Conservation (phyloP, 768 basidiomycete genomes). For the Mycena albidolilacea region DNA sequence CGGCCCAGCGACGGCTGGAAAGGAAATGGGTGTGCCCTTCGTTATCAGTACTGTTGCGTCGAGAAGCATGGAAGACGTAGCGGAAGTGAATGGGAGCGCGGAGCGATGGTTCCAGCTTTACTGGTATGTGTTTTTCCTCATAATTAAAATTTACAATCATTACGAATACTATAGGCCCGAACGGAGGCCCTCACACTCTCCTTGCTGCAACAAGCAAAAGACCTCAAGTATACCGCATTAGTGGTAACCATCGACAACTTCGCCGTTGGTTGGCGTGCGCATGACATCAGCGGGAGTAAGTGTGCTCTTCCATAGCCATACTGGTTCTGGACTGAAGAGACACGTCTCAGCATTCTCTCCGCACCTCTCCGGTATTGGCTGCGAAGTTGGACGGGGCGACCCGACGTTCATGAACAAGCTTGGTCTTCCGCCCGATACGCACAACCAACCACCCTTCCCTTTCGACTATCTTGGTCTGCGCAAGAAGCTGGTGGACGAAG, state of each 20-base stretch:
- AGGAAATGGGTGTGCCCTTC: neutral
- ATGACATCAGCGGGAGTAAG: neutral
- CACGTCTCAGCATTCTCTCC: neutral
- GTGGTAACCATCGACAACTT: neutral
- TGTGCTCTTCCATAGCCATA: neutral
- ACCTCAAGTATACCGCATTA: neutral
- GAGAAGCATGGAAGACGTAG: neutral
- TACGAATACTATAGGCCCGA: neutral
- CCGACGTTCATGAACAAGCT: neutral
- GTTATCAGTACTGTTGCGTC: neutral
- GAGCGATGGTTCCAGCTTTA: slow-evolving; percentile 2
- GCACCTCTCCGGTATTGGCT: neutral
- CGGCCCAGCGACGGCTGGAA: neutral
- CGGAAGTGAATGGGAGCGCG: neutral
- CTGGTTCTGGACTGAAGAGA: neutral
- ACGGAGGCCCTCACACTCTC: neutral
- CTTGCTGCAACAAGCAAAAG: neutral
- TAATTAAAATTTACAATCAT: neutral
- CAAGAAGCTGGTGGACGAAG: neutral
- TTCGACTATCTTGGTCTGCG: neutral
- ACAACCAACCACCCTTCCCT: neutral
- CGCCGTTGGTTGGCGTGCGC: neutral
- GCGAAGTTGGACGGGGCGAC: neutral
- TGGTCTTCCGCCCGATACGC: neutral
- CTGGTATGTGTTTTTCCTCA: neutral